These are phyloP conservation scores for Mortierella sp. DNA, from an alignment of 371 early-diverging fungal species.

Conservation along the genomic window DNA sequence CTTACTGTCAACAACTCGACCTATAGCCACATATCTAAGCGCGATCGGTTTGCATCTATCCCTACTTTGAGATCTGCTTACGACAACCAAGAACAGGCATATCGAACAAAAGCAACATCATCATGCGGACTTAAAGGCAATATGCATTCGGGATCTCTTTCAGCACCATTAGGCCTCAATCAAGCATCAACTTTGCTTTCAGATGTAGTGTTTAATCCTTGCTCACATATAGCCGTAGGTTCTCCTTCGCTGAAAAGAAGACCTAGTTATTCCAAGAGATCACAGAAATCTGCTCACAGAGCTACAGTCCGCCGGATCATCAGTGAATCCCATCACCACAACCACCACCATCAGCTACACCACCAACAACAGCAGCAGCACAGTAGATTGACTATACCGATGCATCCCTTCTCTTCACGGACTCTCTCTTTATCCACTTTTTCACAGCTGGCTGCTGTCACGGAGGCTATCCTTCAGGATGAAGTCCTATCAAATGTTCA, in stretches of 20 bases:
- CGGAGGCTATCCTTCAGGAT: slow-evolving; percentile 30
- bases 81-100: neutral
- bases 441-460: slow-evolving; percentile 18
- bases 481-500: slow-evolving; percentile 6
- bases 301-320: slow-evolving; percentile 27
- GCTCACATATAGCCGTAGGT: neutral
- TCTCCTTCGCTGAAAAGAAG: slow-evolving; percentile 4
- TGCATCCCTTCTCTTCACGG: slow-evolving; percentile 3
- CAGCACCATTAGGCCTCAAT: neutral
- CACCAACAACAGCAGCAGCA: slow-evolving; percentile 2
- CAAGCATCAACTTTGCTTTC: neutral
- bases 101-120: neutral
- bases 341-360: slow-evolving; percentile 1
- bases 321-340: slow-evolving; percentile 19
- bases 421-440: neutral
- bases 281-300: slow-evolving; percentile 24
- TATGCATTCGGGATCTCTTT: neutral
- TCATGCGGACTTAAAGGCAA: neutral
- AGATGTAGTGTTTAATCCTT: neutral
- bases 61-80: neutral
- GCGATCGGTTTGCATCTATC: neutral
- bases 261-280: slow-evolving; percentile 27
- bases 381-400: neutral
- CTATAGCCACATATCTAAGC: neutral
- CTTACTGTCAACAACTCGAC: neutral